Percentiles rank a stretch among this genome's conserved stretches.
Evolutionary conservation across 306 rosid genomes (phyloP).

Genomic region (Castanea sativa): DNA sequence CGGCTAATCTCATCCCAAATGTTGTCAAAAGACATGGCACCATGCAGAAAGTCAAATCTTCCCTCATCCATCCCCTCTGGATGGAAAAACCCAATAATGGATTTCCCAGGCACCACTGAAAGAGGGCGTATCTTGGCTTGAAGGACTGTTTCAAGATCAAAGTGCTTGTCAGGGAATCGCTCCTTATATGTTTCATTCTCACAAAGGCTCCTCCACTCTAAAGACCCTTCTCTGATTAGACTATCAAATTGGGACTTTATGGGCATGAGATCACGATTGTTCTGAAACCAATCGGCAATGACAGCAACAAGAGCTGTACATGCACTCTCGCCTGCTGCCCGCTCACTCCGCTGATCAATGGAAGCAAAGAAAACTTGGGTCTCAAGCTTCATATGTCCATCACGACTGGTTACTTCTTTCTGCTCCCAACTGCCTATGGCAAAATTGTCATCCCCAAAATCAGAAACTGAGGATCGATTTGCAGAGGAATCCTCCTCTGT

Average conservation of each 20-base stretch:
- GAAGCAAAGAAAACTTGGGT: slow-evolving; percentile 93
- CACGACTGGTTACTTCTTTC: slow-evolving; percentile 85
- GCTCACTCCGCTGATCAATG: slow-evolving; percentile 94
- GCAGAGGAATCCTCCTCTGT: slow-evolving; percentile 80
- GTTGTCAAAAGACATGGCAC: slow-evolving; percentile 96
- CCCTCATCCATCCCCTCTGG: slow-evolving; percentile 96
- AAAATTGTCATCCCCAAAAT: slow-evolving; percentile 94
- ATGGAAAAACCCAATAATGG: slow-evolving; percentile 90
- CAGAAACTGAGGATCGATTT: slow-evolving; percentile 77
- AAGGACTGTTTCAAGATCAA: slow-evolving; percentile 90
- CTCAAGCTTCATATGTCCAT: slow-evolving; percentile 86
- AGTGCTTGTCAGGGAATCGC: slow-evolving; percentile 93
- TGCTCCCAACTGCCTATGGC: slow-evolving; percentile 93
- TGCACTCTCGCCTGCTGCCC: slow-evolving; percentile 99
- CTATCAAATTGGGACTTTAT: slow-evolving; percentile 94
- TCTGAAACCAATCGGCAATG: slow-evolving; percentile 94
- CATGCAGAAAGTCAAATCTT: slow-evolving; percentile 79
- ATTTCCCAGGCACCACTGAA: slow-evolving; percentile 67
- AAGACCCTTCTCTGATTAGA: slow-evolving; percentile 89
- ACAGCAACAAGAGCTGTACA: slow-evolving; percentile 98
- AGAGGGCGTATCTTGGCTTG: slow-evolving; percentile 94
- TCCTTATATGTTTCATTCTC: slow-evolving; percentile 76
- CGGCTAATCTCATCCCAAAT: slow-evolving; percentile 96
- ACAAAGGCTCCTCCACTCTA: slow-evolving; percentile 93
- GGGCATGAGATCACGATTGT: slow-evolving; percentile 74